These are phyloP conservation scores for Aspergillus latus DNA, from an alignment of 2,329 filamentous ascomycete genomes.

Conservation along the genomic window DNA sequence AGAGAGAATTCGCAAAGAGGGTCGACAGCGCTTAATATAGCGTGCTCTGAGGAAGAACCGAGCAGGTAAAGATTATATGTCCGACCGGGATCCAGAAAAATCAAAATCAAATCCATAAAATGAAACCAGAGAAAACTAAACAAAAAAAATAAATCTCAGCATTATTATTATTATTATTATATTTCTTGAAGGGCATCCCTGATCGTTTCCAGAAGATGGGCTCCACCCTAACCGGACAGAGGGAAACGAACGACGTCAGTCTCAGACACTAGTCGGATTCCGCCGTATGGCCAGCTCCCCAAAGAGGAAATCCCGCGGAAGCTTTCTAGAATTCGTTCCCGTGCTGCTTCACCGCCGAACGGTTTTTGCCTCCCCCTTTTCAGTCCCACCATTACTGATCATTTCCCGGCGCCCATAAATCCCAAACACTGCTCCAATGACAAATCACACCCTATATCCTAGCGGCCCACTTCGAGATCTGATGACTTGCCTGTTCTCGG, in stretches of 20 bases:
- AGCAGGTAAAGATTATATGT: slow-evolving; percentile 13
- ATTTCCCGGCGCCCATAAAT: slow-evolving; percentile 8
- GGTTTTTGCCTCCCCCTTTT: slow-evolving; percentile 21
- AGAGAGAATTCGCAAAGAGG: slow-evolving; percentile 13
- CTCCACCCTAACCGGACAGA: slow-evolving; percentile 21
- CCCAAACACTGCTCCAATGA: slow-evolving; percentile 6
- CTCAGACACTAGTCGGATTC: slow-evolving; percentile 16
- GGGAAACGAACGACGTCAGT: slow-evolving; percentile 22
- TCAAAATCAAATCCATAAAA: slow-evolving; percentile 12
- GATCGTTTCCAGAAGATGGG: slow-evolving; percentile 20
- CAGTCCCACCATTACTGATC: slow-evolving; percentile 11
- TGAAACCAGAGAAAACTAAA: slow-evolving; percentile 1
- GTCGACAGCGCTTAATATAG: slow-evolving; percentile 25
- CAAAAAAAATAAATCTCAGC: slow-evolving; percentile 11
- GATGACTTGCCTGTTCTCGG: slow-evolving; percentile 1
- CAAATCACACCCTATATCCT: background rate
- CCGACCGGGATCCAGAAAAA: slow-evolving; percentile 14
- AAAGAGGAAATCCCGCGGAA: slow-evolving; percentile 27
- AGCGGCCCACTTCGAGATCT: background rate
- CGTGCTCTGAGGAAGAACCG: slow-evolving; percentile 6
- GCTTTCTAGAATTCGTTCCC: slow-evolving; percentile 27
- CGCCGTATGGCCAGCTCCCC: slow-evolving; percentile 17
- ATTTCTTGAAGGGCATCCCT: slow-evolving; percentile 15
- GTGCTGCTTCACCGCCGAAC: background rate
- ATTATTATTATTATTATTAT: slow-evolving; percentile 3